Evolutionary conservation across 371 early-diverging fungal species (phyloP).

Genomic region (Coemansia sp.): DNA sequence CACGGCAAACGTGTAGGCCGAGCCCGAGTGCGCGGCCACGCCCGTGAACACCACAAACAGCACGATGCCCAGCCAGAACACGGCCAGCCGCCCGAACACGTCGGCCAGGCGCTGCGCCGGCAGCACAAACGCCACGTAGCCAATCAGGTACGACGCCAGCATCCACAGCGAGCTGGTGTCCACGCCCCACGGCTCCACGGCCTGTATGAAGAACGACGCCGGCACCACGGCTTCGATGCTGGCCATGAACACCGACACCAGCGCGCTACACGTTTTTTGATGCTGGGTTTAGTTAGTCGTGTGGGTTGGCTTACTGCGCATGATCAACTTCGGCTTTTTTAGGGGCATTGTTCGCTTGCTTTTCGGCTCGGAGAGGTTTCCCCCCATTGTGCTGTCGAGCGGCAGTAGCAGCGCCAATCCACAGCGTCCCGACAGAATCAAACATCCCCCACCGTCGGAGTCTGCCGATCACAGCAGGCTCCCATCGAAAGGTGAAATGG

Average conservation of each 20-base stretch:
- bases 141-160: conserved; percentile 40
- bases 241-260: conserved; percentile 23
- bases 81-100: conserved; percentile 45
- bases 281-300: not conserved
- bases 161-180: conserved; percentile 47
- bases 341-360: too few relatives aligned
- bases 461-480: too few relatives aligned
- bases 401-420: not conserved
- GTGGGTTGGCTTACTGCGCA: not conserved
- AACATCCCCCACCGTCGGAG: too few relatives aligned
- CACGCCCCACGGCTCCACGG: conserved; percentile 40
- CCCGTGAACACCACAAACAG: conserved; percentile 53
- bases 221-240: conserved; percentile 28
- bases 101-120: conserved; percentile 52
- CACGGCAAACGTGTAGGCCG: conserved; percentile 49
- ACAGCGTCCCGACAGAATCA: too few relatives aligned
- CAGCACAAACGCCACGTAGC: conserved; percentile 46
- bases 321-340: too few relatives aligned
- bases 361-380: not conserved
- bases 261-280: conserved; percentile 17
- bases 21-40: conserved; percentile 37
- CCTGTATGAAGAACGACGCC: conserved; percentile 43
- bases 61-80: conserved; percentile 49
- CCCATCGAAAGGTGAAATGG: too few relatives aligned
- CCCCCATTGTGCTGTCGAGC: not conserved